Base-by-base conservation (phyloP, 2,329 filamentous ascomycete species). In the Sphaerostilbella broomeana region DNA sequence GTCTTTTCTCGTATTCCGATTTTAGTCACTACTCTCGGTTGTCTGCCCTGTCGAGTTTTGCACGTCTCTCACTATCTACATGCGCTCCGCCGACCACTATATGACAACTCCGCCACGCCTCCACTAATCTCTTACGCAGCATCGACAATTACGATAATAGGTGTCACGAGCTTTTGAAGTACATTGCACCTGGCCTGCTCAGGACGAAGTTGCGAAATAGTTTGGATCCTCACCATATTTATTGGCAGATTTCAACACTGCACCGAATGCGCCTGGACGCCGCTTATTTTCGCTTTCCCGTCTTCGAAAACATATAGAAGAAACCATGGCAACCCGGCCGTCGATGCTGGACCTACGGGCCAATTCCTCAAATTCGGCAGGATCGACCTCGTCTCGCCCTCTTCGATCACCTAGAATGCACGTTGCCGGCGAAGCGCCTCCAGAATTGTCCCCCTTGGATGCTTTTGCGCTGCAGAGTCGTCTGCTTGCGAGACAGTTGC, bases 401-500 rank as follows among this genome's bases (percentile, higher is more conserved):
- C 62, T 81, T 22, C 70, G 73, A 47, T 88, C 84, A n/a, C 84
- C 84, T 28, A 80, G 84, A 46, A 67, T 87, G 43, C 83, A 88
- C 60, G 72, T 85, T 42, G 83, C 84, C 42, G 86, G 86, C 46
- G 85, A 90, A 52, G 75, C 84, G 1, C 90, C 92, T 15, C 92
- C 92, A 5, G 85, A 92, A 37, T 73, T 97, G 41, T 97, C 92
- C 6, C 92, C 92, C 9, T 75, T 98, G 48, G 92, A 98, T 71
- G 90, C 90, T 33, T 94, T 98, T 58, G 90, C 90, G 16, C 74
- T 90, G 46, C 90, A 97, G 58, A 94, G 89, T 52, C 82, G 90
- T 42, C 68, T 94, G 52, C 75, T 98, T 36, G 88, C 88, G 26
- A 85, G 79, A 63, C 84, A 94, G 62, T 77, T 98, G 45, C 83